Conservation (phyloP, 768 basidiomycete species). For the Rhizopogon roseolus region DNA sequence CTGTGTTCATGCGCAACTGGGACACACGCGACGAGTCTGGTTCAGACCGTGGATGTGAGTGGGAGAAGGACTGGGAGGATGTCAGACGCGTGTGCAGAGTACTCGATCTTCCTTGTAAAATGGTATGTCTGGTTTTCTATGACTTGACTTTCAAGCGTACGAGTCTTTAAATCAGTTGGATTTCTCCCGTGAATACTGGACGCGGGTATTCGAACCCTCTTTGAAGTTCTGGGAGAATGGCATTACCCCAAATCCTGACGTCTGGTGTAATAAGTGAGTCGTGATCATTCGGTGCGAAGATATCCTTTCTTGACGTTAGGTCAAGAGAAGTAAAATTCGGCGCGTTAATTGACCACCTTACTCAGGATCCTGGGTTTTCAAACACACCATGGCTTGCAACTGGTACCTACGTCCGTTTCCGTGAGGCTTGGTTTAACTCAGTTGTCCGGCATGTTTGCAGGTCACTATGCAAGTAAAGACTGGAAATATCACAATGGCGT, state of each 20-base stretch:
- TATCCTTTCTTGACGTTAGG: neutral
- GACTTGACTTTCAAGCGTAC: neutral
- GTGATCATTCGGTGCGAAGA: neutral
- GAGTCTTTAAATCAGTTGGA: slow-evolving; percentile 53
- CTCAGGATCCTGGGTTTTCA: slow-evolving; percentile 22
- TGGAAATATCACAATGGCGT: slow-evolving; percentile 30
- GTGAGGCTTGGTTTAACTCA: neutral
- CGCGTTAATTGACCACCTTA: slow-evolving; percentile 66
- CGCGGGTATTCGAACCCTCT: slow-evolving; percentile 83
- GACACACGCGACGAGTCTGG: slow-evolving; percentile 79
- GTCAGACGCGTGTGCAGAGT: slow-evolving; percentile 75
- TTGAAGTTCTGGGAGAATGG: slow-evolving; percentile 74
- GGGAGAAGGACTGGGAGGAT: slow-evolving; percentile 94
- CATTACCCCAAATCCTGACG: slow-evolving; percentile 87
- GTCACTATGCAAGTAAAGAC: slow-evolving; percentile 80
- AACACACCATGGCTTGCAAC: slow-evolving; percentile 71
- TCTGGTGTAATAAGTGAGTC: slow-evolving; percentile 80
- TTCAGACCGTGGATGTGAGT: slow-evolving; percentile 83
- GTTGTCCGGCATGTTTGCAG: slow-evolving; percentile 29
- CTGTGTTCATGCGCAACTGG: slow-evolving; percentile 97
- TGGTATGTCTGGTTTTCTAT: slow-evolving; percentile 39
- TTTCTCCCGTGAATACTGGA: slow-evolving; percentile 89
- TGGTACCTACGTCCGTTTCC: slow-evolving; percentile 36
- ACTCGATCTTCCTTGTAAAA: slow-evolving; percentile 66
- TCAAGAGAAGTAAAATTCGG: slow-evolving; percentile 88